Evolutionary conservation across 768 basidiomycete species (phyloP).

Genomic region (Boletus huronensis): DNA sequence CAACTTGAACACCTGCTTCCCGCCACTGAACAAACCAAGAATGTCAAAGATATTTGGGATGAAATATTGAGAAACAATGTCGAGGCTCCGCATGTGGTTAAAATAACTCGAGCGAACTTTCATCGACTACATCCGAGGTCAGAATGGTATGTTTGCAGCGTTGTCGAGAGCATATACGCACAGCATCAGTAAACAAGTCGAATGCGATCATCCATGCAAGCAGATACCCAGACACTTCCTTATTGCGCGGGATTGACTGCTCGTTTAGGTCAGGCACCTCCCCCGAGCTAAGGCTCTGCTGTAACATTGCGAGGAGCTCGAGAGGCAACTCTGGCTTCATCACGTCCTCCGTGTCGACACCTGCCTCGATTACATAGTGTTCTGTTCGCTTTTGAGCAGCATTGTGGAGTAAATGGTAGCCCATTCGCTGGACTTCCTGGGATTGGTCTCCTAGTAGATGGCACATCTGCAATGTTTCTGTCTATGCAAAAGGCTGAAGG

Average conservation of each 20-base stretch:
- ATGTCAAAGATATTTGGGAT: conserved; percentile 69
- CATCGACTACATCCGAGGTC: conserved; percentile 56
- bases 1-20: conserved; percentile 71
- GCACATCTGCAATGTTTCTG: conserved; percentile 55
- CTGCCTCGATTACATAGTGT: conserved; percentile 81
- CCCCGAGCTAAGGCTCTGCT: conserved; percentile 40
- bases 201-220: conserved; percentile 89
- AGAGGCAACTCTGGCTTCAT: conserved; percentile 56
- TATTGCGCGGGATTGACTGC: conserved; percentile 32
- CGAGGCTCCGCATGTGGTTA: conserved; percentile 73
- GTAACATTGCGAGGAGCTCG: conserved; percentile 65
- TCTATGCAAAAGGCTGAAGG: not conserved
- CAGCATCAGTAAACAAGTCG: conserved; percentile 80
- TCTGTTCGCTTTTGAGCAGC: conserved; percentile 78
- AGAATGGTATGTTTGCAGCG: not conserved
- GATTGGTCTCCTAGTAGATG: conserved; percentile 68
- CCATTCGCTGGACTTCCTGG: conserved; percentile 68
- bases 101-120: conserved; percentile 83
- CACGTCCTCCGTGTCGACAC: conserved; percentile 63
- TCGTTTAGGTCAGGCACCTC: conserved; percentile 39
- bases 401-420: conserved; percentile 66
- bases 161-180: conserved; percentile 37
- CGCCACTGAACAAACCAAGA: conserved; percentile 63
- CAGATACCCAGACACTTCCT: conserved; percentile 62
- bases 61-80: conserved; percentile 60